Base-by-base conservation (phyloP, 176 grass and related monocot genomes). In the Areca catechu region DNA sequence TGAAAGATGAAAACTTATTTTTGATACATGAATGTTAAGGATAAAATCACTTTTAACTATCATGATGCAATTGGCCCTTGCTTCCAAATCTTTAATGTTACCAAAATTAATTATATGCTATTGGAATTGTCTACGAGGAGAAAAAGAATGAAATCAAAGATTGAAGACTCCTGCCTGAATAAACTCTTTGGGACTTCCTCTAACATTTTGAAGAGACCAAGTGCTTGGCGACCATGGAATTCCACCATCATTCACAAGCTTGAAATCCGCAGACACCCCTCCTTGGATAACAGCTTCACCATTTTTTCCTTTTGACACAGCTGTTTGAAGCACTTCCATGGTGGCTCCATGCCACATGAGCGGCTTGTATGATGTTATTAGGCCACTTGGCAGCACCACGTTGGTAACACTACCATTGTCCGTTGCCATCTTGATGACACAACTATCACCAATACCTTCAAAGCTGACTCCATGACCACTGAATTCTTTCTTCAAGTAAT, bases 311-410 rank as follows among this genome's bases (percentile, higher is more conserved):
- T 43, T 12, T 12, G 9, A 43, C 34, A 43, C 34, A 25, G 58
- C 74, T 2, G 86, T 87, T 23, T 96, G 91, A 25, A 96, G 71
- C 60, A 87, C 68, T 67, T 96, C 86, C 9, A 62, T 60, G 34
- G 67, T 49, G 17, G 77, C 60, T 22, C 86, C 83, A 30, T 96
- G 86, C 91, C 91, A 96, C 91, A 96, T 87, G 69, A 67, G 66
- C 4, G 86, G 86, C 60, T 78, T 80, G 67, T 96, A 96, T 3
- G 91, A 87, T 15, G 83, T 96, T 67, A 96, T 79, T 17, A 90
- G 77, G 19, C 83, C 86, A 60, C 86, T 75, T 9, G 91, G 91
- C 67, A 90, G 80, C 63, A 89, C 77, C 63, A 96, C n/a, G 48
- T 72, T 82, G 53, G 74, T 86, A 53, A 48, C 50, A 71, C 91